These are phyloP conservation scores for Xerophyta viscosa DNA, from an alignment of 106 monocot genomes.

Conservation along the genomic window DNA sequence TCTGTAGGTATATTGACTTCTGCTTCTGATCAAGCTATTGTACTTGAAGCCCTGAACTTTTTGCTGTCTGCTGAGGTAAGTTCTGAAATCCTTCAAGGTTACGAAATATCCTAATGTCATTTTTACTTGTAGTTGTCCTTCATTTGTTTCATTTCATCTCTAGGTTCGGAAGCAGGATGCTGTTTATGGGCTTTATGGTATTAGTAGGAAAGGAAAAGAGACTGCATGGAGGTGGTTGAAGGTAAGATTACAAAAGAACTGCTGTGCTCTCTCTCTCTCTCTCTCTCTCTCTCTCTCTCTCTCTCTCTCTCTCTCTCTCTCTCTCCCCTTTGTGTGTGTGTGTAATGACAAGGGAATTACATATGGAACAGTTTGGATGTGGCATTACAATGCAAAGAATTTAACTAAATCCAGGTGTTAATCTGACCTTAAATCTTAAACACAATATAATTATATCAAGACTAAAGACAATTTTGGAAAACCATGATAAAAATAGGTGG, in stretches of 20 bases:
- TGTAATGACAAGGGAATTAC: no score
- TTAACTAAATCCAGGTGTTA: no score
- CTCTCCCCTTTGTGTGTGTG: no score
- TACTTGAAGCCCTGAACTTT: conserved; percentile 66
- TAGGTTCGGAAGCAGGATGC: conserved; percentile 86
- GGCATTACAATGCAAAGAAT: no score
- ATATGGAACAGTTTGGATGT: no score
- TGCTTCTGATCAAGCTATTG: conserved; percentile 49
- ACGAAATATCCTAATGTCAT: neutral
- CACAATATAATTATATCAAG: no score
- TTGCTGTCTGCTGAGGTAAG: conserved; percentile 61
- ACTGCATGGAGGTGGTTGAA: conserved; percentile 88
- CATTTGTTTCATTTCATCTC: neutral
- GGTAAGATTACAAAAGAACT: conserved; percentile 20
- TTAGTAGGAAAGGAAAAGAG: conserved; percentile 60
- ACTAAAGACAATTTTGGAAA: no score
- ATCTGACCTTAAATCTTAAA: no score
- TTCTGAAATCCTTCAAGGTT: neutral
- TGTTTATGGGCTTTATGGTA: conserved; percentile 40
- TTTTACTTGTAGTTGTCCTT: neutral
- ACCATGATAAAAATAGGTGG: no score
- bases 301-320: no score
- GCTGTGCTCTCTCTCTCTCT: no score
- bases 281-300: no score
- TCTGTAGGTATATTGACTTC: conserved; percentile 53